Conservation (phyloP, 306 rosid genomes). For the Castanospermum australe region DNA sequence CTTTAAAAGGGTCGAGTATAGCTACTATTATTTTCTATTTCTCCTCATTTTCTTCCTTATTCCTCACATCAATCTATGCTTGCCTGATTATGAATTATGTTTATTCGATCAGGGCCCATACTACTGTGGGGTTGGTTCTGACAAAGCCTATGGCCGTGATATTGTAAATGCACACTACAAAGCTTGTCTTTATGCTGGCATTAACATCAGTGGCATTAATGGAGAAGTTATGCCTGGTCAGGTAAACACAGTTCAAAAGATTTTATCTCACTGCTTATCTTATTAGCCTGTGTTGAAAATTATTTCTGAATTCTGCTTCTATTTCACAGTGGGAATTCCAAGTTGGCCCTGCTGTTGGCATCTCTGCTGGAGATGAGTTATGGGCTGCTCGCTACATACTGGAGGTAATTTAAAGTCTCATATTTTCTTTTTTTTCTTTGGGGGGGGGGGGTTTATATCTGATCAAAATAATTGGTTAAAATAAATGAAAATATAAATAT, state of each 20-base stretch:
- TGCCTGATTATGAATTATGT: neutral
- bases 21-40: too few relatives aligned
- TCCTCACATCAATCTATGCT: neutral
- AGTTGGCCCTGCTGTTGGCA: slow-evolving; percentile 31
- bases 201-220: slow-evolving; percentile 44
- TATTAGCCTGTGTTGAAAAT: neutral
- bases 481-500: neutral
- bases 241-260: neutral
- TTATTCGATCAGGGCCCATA: slow-evolving; percentile 30
- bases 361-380: slow-evolving; percentile 34
- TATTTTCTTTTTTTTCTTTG: neutral
- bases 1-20: too few relatives aligned
- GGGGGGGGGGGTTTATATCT: too few relatives aligned
- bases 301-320: neutral
- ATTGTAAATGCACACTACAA: slow-evolving; percentile 45
- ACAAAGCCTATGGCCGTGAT: slow-evolving; percentile 45
- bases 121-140: slow-evolving; percentile 47
- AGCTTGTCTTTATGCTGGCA: slow-evolving; percentile 46
- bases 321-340: slow-evolving; percentile 33
- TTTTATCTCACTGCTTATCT: neutral
- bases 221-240: slow-evolving; percentile 56
- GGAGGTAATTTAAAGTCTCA: slow-evolving; percentile 1
- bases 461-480: neutral
- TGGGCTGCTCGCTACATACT: slow-evolving; percentile 39
- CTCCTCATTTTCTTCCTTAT: neutral